These are phyloP conservation scores for Entomortierella lignicola DNA, from an alignment of 192 early-diverging fungal genomes.

Conservation along the genomic window DNA sequence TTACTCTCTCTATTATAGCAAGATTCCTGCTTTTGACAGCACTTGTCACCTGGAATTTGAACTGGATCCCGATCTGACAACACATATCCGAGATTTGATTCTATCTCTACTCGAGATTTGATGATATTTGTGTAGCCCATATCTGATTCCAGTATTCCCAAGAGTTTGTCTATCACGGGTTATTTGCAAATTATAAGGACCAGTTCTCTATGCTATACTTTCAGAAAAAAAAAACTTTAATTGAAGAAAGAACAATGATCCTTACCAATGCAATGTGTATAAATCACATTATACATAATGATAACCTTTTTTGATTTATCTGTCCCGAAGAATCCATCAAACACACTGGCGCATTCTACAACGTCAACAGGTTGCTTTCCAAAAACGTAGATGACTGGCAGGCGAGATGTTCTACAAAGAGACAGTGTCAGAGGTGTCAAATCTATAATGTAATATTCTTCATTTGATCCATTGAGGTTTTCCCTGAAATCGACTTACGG, in stretches of 20 bases:
- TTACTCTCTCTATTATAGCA: background rate
- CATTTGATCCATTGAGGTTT: background rate
- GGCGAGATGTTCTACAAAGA: constrained; percentile 70
- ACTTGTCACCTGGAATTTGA: background rate
- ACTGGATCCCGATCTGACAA: constrained; percentile 1
- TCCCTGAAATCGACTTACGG: constrained; percentile 61
- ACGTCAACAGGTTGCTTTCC: constrained; percentile 78
- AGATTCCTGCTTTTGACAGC: constrained; percentile 11
- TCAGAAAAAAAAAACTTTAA: no score
- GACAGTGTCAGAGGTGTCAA: background rate
- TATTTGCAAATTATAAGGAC: no score
- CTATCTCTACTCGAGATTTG: constrained; percentile 58
- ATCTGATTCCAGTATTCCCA: constrained; percentile 13
- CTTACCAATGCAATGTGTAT: constrained; percentile 68
- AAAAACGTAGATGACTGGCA: constrained; percentile 92
- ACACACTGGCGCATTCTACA: constrained; percentile 62
- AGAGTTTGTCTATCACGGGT: constrained; percentile 23
- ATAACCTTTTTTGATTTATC: constrained; percentile 64
- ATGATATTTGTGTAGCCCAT: constrained; percentile 51
- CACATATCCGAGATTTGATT: constrained; percentile 52
- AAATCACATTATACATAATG: constrained; percentile 82
- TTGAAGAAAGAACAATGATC: background rate
- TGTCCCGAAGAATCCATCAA: constrained; percentile 54
- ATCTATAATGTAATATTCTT: background rate
- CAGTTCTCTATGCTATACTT: no score